These are phyloP conservation scores for Clonostachys rhizophaga DNA, from an alignment of 2,329 filamentous ascomycete genomes.

Conservation along the genomic window DNA sequence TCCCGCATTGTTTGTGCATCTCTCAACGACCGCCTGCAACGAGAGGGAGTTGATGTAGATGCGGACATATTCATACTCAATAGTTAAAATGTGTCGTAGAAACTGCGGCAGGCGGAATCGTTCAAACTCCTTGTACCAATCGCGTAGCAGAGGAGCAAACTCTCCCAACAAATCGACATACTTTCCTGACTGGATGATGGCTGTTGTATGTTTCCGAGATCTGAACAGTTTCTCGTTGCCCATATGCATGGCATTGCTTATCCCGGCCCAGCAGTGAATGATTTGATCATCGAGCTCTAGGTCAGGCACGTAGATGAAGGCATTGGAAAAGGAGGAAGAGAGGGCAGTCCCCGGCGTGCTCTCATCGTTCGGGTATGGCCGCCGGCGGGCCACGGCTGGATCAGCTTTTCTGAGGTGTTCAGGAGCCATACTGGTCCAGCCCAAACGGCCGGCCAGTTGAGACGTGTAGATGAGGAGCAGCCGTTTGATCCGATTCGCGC, in stretches of 20 bases:
- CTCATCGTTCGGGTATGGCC: constrained; percentile 46
- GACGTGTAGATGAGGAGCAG: constrained; percentile 87
- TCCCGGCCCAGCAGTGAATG: constrained; percentile 87
- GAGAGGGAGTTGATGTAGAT: constrained; percentile 94
- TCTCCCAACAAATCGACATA: constrained; percentile 79
- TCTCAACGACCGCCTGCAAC: constrained; percentile 89
- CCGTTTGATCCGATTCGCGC: constrained; percentile 77
- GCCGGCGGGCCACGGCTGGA: constrained; percentile 46
- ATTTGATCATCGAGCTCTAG: constrained; percentile 64
- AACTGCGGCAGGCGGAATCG: constrained; percentile 64
- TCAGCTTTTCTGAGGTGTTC: constrained; percentile 56
- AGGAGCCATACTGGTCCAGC: constrained; percentile 91
- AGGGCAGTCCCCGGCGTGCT: constrained; percentile 57
- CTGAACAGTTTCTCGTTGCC: constrained; percentile 87
- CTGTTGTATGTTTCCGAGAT: constrained; percentile 81
- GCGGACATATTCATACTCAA: constrained; percentile 93
- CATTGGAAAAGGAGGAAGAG: constrained; percentile 45
- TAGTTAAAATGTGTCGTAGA: constrained; percentile 73
- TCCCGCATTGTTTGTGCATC: constrained; percentile 73
- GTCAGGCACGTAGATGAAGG: constrained; percentile 63
- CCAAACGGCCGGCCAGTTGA: constrained; percentile 87
- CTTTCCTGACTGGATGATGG: constrained; percentile 79
- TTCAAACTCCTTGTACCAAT: constrained; percentile 82
- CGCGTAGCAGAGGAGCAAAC: constrained; percentile 71
- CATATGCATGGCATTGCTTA: constrained; percentile 87